Base-by-base conservation (phyloP, 495 filamentous ascomycete species). In the Terfezia claveryi region DNA sequence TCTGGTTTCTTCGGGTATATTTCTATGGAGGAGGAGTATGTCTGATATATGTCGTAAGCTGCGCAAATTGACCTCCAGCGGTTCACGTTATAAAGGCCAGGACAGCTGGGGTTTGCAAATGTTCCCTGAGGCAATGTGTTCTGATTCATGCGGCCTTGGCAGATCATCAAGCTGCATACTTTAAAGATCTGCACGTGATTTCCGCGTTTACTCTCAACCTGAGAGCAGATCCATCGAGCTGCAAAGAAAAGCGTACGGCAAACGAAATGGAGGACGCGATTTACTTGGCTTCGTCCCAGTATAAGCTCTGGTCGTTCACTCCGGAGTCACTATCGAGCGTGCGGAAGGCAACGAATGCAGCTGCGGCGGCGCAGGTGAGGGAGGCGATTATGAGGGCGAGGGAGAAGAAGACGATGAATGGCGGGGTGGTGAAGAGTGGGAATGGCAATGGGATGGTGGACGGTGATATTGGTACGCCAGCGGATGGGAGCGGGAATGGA, bases 211-310 rank as follows among this genome's bases (percentile, higher is more conserved):
- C 20, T 20, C 20, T 20, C 20, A 2, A 20, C 20, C 2, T 20
- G 20, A 1, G 20, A 20, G 20, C 20, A 20, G 20, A 20, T 20
- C 20, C 20, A 1, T 20, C 20, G 20, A 20, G 20, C 20, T 20
- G 20, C 20, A 4, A 32, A 32, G 7, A 32, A 32, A 32, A 32
- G 4, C 4, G 7, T 32, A 32, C 27, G 27, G 27, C 27, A 32
- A 1, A 32, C 27, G 27, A 7, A 7, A 61, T 74, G 65, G 91
- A 98, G 73, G 91, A 98, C 66, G 82, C 83, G 57, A 73, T 87
- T 51, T 98, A 96, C 70, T 83, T 83, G n/a, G 72, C 81, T 17
- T 91, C 87, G 0, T 89, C 85, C 49, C 91, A 98, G 68, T 94
- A 78, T 66, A 77, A 82, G 41, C 70, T 86, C 41, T 98, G 92